Conservation (phyloP, 345 rosid genomes). For the Linum tenue region DNA sequence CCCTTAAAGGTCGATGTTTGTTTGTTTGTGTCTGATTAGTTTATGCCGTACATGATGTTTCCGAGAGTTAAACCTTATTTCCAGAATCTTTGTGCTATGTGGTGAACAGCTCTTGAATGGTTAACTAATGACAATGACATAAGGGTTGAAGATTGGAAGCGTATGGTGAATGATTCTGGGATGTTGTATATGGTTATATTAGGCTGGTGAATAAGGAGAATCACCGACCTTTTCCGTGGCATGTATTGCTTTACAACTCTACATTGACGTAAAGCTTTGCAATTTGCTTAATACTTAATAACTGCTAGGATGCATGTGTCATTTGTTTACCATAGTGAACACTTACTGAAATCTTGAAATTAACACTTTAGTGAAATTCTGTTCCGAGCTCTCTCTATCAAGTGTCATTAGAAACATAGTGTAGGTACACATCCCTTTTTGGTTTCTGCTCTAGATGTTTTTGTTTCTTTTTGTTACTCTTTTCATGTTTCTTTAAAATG, state of each 20-base stretch:
- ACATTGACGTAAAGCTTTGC: neutral
- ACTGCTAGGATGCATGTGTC: neutral
- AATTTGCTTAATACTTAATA: neutral
- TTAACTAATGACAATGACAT: no score
- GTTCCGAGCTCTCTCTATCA: neutral
- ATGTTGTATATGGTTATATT: neutral
- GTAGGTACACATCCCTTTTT: no score
- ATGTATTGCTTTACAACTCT: no score
- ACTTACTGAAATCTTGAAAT: neutral
- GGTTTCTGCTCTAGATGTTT: neutral
- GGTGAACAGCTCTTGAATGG: no score
- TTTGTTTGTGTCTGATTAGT: neutral
- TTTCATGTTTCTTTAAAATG: conserved; percentile 4
- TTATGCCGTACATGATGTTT: neutral
- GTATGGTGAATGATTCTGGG: neutral
- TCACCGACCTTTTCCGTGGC: neutral
- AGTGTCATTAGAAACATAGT: neutral
- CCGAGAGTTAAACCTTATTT: neutral
- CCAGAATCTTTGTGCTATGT: neutral
- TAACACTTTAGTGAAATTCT: neutral
- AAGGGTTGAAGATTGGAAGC: no score
- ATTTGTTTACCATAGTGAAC: neutral
- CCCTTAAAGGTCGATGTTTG: neutral
- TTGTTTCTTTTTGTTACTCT: neutral
- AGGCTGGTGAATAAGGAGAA: neutral